Evolutionary conservation across 1,139 yeast species (phyloP), one percentile per base, ranked within the genome.

Genomic region (Lodderomyces parapsilosis): DNA sequence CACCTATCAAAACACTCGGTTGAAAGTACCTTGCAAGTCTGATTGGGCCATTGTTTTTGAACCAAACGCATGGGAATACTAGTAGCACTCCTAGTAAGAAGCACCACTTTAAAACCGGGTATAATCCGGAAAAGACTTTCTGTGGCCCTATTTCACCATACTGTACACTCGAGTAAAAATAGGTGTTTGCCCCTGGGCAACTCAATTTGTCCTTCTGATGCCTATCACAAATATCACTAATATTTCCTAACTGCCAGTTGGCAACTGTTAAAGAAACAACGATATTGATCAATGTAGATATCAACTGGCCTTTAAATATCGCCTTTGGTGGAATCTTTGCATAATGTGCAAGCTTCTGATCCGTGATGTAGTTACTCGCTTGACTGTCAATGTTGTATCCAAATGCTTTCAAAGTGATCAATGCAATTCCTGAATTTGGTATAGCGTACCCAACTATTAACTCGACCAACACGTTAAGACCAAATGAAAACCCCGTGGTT

Each of bases 1-100:
- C 80, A 27, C 73, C 74, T 38, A 77, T 62, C 37, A 77, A 62
- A 42, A 69, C 62, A n/a, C 79, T 67, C 3, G 81, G 80, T 43
- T 76, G 74, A 60, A 74, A 67, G 51, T 60, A 60, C 33, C 65
- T 56, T 38, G 73, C 56, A 45, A 62, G 41, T 32, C 43, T 53
- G 23, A 46, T 53, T n/a, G 68, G 67, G 14, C 67, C 65, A 34
- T 63, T 71, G 35, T 49, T 51, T 44, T 65, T 65, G 44, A 65
- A 49, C 51, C 57, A 54, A 18, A 56, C 52, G 46, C 62, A 58
- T 3, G 68, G 62, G 18, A 63, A 39, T 1, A 62, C 70, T 23
- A 61, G 47, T 19, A 65, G 39, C 5, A 53, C 58, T 0, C 72
- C 72, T 28, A 66, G 45, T 15, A 66, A 49, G 47, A 66, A 65